A percentile compares a stretch with the other conserved stretches of the same genome.
These are phyloP conservation scores for Chrysoporthe puriensis DNA, from an alignment of 2,329 filamentous ascomycete species.

Conservation along the genomic window DNA sequence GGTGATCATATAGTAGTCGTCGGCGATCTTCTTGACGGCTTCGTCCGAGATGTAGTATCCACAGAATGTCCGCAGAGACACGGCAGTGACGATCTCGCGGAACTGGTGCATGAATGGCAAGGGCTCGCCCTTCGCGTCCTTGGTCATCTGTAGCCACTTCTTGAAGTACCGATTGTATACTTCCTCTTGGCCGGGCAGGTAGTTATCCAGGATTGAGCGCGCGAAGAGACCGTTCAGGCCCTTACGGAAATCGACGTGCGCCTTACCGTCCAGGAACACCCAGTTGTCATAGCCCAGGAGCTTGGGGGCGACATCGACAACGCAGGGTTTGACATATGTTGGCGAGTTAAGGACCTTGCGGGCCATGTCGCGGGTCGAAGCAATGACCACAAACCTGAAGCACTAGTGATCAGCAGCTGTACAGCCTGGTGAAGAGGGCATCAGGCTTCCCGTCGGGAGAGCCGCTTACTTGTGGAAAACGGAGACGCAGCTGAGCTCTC, in stretches of 20 bases:
- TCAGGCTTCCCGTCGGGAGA: background rate
- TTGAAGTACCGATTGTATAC: conserved; percentile 88
- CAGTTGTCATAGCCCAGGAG: conserved; percentile 90
- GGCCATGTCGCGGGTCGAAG: conserved; percentile 90
- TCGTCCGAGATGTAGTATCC: conserved; percentile 93
- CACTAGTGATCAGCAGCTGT: conserved; percentile 20
- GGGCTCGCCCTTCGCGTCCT: conserved; percentile 72
- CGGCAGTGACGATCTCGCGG: conserved; percentile 91
- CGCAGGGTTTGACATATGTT: conserved; percentile 88
- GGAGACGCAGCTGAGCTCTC: conserved; percentile 91
- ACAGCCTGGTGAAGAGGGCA: background rate
- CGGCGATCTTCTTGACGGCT: conserved; percentile 88
- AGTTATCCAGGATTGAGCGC: conserved; percentile 81
- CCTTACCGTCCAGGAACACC: conserved; percentile 96
- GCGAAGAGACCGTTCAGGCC: conserved; percentile 95
- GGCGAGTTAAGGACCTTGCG: conserved; percentile 98
- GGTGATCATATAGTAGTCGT: conserved; percentile 97
- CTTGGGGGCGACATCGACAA: conserved; percentile 93
- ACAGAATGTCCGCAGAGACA: conserved; percentile 95
- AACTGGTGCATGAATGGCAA: conserved; percentile 89
- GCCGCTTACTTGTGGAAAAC: conserved; percentile 95
- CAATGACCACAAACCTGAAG: conserved; percentile 90
- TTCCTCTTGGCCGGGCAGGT: conserved; percentile 90
- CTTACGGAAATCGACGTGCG: conserved; percentile 96
- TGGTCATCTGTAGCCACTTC: conserved; percentile 75